Base-by-base conservation (phyloP, 2,329 filamentous ascomycete species). In the Diplocarpon mali region DNA sequence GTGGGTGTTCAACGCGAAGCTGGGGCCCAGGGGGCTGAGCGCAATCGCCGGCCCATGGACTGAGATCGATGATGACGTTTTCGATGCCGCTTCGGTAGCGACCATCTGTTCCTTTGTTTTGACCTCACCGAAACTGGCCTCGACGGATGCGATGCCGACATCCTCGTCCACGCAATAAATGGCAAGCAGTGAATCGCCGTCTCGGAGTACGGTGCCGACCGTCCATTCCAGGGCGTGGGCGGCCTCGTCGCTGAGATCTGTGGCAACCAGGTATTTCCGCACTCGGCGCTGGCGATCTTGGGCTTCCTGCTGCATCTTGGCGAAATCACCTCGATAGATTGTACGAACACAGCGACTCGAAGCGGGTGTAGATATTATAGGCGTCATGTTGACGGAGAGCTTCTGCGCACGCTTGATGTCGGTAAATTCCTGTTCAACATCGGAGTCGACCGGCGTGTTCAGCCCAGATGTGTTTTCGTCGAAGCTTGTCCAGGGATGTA, bases 151-250 rank as follows among this genome's bases (percentile, higher is more conserved):
- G n/a, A 79, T 73, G 13, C 75, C 78, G 8, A 73, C 73, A 55
- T 96, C 90, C 62, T 96, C 90, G 54, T 95, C 88, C 17, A 94
- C 82, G 46, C 89, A 94, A 66, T 93, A 95, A 37, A 96, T 86
- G 2, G 87, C 88, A 50, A 95, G 80, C 30, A 98, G 72, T 0
- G 90, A 96, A 61, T 98, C 92, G 7, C 92, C 92, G 56, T 96
- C 89, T 39, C 92, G 78, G 27, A 98, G 71, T 5, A 96, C 88
- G 0, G 90, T 96, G 7, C 92, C 92, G 45, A 98, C 89, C 0
- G 90, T 92, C 92, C 92, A 98, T 63, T 98, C 92, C 28, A 98
- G 71, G 1, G 92, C 92, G 62, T 96, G 93, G 6, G 86, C 85
- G 4, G 90, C 89, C 66, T 98, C 92, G 31, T 92, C 85, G 55